Evolutionary conservation across 257 asterid genomes (phyloP).

Genomic region (Salvia miltiorrhiza): DNA sequence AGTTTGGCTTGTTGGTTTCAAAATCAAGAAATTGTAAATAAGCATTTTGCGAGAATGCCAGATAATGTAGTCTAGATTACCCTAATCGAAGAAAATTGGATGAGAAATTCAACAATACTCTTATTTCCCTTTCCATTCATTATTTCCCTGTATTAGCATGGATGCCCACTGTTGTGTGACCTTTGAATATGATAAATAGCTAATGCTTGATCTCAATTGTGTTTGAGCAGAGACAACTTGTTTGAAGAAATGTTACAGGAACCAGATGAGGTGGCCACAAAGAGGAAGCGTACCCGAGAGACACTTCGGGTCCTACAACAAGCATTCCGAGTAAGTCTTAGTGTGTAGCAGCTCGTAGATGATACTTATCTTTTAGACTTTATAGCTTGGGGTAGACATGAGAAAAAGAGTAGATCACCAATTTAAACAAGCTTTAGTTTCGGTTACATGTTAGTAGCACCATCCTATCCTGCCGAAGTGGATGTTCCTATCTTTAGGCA

Average conservation of each 20-base stretch:
- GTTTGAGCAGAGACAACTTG: constrained; percentile 69
- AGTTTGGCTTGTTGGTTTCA: constrained; percentile 13
- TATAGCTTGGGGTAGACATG: not conserved
- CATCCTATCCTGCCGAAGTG: not conserved
- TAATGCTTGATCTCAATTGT: constrained; percentile 21
- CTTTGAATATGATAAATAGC: not conserved
- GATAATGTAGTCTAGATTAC: constrained; percentile 1
- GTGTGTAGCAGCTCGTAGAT: too few species aligned
- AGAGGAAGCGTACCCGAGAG: constrained; percentile 90
- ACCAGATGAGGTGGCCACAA: constrained; percentile 85
- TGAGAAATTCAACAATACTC: not conserved
- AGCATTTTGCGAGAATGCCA: not conserved
- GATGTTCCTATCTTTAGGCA: not conserved
- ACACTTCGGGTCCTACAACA: constrained; percentile 85
- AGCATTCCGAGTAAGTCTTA: constrained; percentile 75
- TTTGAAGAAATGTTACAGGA: constrained; percentile 95
- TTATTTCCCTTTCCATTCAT: not conserved
- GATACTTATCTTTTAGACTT: not conserved
- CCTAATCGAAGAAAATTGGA: not conserved
- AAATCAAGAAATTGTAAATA: not conserved
- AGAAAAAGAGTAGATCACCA: too few species aligned
- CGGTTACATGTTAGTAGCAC: not conserved
- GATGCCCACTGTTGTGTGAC: not conserved
- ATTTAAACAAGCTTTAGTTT: too few species aligned
- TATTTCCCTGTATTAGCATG: not conserved